Evolutionary conservation across 805 yeast genomes (phyloP), one percentile per base, ranked within the genome.

Genomic region (Yamadazyma akitaensis): DNA sequence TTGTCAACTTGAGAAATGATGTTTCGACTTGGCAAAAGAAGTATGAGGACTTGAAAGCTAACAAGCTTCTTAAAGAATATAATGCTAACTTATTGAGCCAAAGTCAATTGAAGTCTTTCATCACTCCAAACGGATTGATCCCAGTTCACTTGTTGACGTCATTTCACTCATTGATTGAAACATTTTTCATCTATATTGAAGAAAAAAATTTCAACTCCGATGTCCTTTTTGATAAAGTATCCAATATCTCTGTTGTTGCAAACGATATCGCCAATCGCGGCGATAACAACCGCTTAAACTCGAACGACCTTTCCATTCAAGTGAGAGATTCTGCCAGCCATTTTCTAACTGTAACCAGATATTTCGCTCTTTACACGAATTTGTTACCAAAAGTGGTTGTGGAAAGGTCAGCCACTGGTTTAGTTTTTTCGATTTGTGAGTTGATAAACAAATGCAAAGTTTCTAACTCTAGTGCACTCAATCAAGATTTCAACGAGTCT

Each of bases 321-420:
- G 72, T 87, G 4, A 79, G 84, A 46, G 84, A 85, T 38, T 75
- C 92, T 0, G 77, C 86, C 19, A 80, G 90, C 14, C 89, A 85
- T 63, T 78, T 83, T 0, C 80, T 92, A 36, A 82, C 96, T 3
- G 76, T 89, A 0, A 79, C 91, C 0, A 75, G 96, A 57, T 88
- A 88, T 59, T 85, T 72, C 62, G 79, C 86, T 0, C 67, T 82
- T 10, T 84, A 85, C 54, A 70, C 77, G 3, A 73, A 75, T n/a
- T 58, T 87, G 2, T 65, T 88, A 46, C 96, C 97, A 0, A 76
- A 75, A 44, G 67, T 85, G 17, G 76, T 89, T 2, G 75, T 90
- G 16, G 85, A 88, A 63, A 78, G 89, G 18, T 84, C 97, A 0
- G 67, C 88, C 9, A 77, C 86, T 37, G 96, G 90, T 57, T 68